Evolutionary conservation across 495 filamentous ascomycete genomes (phyloP).

Genomic region (Hypoxylon trugodes): DNA sequence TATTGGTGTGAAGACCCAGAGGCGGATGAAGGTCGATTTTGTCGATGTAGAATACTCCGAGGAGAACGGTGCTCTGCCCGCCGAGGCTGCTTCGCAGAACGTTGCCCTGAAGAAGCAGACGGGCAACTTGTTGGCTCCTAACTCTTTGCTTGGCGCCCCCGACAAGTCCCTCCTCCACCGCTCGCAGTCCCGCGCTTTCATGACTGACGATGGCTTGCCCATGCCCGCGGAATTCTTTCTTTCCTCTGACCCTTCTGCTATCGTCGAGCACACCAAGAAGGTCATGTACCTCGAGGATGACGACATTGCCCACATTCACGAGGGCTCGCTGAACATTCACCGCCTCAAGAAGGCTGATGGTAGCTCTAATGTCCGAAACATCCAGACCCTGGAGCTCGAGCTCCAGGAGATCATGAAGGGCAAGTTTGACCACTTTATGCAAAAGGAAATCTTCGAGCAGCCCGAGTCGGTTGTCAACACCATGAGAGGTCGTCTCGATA

Average conservation of each 20-base stretch:
- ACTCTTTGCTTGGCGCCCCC: constrained; percentile 81
- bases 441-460: constrained; percentile 99
- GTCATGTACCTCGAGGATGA: constrained; percentile 99
- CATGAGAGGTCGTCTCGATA: constrained; percentile 97
- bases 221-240: constrained; percentile 99
- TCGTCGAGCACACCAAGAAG: constrained; percentile 99
- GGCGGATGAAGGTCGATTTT: constrained; percentile 99
- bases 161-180: constrained; percentile 98
- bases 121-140: constrained; percentile 65
- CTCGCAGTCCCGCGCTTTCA: constrained; percentile 96
- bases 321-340: constrained; percentile 98
- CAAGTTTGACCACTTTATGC: constrained; percentile 99
- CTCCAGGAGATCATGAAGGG: constrained; percentile 99
- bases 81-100: constrained; percentile 95
- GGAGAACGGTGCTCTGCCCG: constrained; percentile 80
- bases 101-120: constrained; percentile 88
- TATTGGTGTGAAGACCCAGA: constrained; percentile 91
- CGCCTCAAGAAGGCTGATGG: constrained; percentile 96
- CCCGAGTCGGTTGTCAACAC: constrained; percentile 99
- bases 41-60: constrained; percentile 97
- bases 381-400: constrained; percentile 98
- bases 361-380: constrained; percentile 93
- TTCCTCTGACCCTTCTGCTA: constrained; percentile 96
- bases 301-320: constrained; percentile 98
- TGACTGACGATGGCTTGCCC: constrained; percentile 95